Percentiles rank a stretch among this genome's conserved stretches.
Evolutionary conservation across 495 filamentous ascomycete genomes (phyloP).

Genomic region (Neurospora sp.): DNA sequence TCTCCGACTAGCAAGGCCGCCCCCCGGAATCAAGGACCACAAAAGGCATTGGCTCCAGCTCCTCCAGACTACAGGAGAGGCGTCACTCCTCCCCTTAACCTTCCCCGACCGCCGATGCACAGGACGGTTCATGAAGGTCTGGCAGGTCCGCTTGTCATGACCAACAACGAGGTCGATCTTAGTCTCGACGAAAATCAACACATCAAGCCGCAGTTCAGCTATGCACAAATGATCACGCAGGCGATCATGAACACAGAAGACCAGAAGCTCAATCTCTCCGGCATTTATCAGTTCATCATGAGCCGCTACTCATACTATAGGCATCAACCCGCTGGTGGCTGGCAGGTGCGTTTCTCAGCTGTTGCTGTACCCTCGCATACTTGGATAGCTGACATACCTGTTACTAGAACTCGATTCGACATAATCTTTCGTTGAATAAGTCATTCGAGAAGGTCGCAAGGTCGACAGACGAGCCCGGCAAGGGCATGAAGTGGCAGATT

Average conservation of each 20-base stretch:
- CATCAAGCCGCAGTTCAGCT: constrained; percentile 89
- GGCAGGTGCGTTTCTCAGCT: constrained; percentile 57
- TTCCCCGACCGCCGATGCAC: constrained; percentile 22
- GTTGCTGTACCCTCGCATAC: not conserved
- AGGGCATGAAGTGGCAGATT: constrained; percentile 98
- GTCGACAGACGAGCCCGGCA: constrained; percentile 87
- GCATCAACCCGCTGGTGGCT: constrained; percentile 60
- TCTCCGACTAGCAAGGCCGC: constrained; percentile 20
- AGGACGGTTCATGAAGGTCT: constrained; percentile 32
- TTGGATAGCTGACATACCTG: constrained; percentile 2
- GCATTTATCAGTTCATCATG: constrained; percentile 88
- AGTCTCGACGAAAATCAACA: constrained; percentile 72
- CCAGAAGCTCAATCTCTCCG: constrained; percentile 75
- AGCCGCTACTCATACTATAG: constrained; percentile 85
- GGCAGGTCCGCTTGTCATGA: constrained; percentile 37
- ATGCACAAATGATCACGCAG: constrained; percentile 94
- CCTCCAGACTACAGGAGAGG: constrained; percentile 60
- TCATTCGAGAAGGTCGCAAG: constrained; percentile 86
- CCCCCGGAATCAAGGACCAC: constrained; percentile 11
- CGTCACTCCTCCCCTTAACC: constrained; percentile 49
- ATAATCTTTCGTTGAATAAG: constrained; percentile 91
- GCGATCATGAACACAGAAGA: constrained; percentile 79
- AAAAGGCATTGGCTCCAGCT: constrained; percentile 55
- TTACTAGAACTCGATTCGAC: constrained; percentile 81
- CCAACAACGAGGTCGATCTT: constrained; percentile 60